Evolutionary conservation across 1,284 basidiomycete species (phyloP).

Genomic region (Cystobasidium pallidum): DNA sequence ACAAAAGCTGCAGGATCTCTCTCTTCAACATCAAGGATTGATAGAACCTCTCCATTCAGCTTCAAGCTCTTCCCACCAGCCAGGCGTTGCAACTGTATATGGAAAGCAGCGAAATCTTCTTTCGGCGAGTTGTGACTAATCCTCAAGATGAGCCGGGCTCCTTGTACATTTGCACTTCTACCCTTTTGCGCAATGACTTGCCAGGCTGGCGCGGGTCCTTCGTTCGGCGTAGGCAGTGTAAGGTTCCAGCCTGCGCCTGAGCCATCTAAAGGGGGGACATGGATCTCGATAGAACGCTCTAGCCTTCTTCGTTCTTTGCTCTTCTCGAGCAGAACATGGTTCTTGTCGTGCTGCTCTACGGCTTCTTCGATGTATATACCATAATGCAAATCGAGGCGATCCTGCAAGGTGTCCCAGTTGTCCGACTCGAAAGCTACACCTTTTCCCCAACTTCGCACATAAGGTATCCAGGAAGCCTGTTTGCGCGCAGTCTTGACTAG

Average conservation of each 20-base stretch:
- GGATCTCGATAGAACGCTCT: slow-evolving; percentile 75
- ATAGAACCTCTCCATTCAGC: slow-evolving; percentile 78
- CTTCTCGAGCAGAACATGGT: slow-evolving; percentile 66
- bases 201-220: slow-evolving; percentile 58
- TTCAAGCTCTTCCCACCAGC: slow-evolving; percentile 71
- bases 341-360: slow-evolving; percentile 53
- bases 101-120: slow-evolving; percentile 76
- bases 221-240: slow-evolving; percentile 67
- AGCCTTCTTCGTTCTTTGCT: slow-evolving; percentile 68
- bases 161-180: slow-evolving; percentile 60
- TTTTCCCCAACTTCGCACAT: slow-evolving; percentile 75
- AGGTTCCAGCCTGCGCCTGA: slow-evolving; percentile 87
- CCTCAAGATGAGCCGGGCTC: slow-evolving; percentile 67
- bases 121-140: slow-evolving; percentile 73
- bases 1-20: slow-evolving; percentile 66
- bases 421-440: slow-evolving; percentile 78
- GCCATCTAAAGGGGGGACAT: slow-evolving; percentile 62
- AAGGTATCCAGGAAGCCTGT: slow-evolving; percentile 73
- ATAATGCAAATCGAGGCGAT: slow-evolving; percentile 83
- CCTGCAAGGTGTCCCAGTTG: slow-evolving; percentile 76
- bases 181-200: slow-evolving; percentile 66
- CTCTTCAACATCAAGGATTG: slow-evolving; percentile 68
- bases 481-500: slow-evolving; percentile 75
- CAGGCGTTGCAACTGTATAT: slow-evolving; percentile 71
- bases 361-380: slow-evolving; percentile 72